Evolutionary conservation across 2,329 filamentous ascomycete species (phyloP), one percentile per base, ranked within the genome.

Genomic region (Chalaropsis ovoidea): DNA sequence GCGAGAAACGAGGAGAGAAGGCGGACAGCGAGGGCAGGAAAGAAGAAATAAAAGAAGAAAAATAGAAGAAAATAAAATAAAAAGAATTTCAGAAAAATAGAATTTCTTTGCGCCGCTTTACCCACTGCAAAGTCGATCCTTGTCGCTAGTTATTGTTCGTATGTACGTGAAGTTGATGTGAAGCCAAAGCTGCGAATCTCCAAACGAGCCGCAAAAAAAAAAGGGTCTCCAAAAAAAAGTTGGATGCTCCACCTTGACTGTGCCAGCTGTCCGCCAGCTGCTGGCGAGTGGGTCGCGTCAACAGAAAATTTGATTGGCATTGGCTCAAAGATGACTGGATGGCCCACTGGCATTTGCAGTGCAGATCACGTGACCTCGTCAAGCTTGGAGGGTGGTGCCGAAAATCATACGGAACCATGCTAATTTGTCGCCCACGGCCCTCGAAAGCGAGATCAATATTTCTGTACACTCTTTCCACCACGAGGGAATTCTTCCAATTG

Each of bases 401-500:
- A 68, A 68, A 68, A 68, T 64, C 67, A 68, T 61, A 66, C 67
- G 67, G 67, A 68, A 66, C 52, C 67, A 64, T 65, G 63, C 61
- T 64, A 68, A 64, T 68, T 68, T 66, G 61, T 63, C 43, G 60
- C 24, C 61, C 56, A 62, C 56, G 63, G 43, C 49, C 31, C 45
- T 43, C 56, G 63, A 22, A 27, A 17, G 22, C 41, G 56, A 64
- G 63, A 63, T 65, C 60, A 61, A 41, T 19, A 22, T 52, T 58
- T 27, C 45, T 60, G 43, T 62, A 60, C 45, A 22, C 60, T 61
- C 24, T 56, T 45, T 56, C 17, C 27, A 65, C 42, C 70, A 75
- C 75, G 74, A 76, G 75, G 74, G 73, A 76, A 75, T 76, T 77
- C 74, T 75, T 74, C 72, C 52, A 62, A 61, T 63, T 52, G 62